A percentile compares a stretch with the other conserved stretches of the same genome.
Evolutionary conservation across 371 early-diverging fungal genomes (phyloP).

Genomic region (Phascolomyces articulosus): DNA sequence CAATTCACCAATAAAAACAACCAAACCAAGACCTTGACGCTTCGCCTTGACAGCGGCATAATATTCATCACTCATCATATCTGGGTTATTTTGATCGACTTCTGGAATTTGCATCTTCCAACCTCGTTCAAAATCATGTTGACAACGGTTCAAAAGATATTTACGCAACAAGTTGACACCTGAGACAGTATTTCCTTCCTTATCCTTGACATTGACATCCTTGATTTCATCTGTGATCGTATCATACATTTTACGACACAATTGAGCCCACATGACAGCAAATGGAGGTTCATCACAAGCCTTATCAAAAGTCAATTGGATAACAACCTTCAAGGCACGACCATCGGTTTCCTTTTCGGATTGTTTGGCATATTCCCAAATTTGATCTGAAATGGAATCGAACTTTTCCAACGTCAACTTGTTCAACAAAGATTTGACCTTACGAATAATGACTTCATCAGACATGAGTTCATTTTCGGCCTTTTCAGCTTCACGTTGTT

Average conservation of each 20-base stretch:
- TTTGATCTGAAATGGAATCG: constrained; percentile 81
- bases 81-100: constrained; percentile 32
- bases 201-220: constrained; percentile 49
- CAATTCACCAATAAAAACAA: constrained; percentile 93
- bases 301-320: constrained; percentile 90
- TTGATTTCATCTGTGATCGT: constrained; percentile 56
- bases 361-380: constrained; percentile 76
- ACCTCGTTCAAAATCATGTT: constrained; percentile 86
- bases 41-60: constrained; percentile 90
- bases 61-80: constrained; percentile 77
- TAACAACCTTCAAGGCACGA: constrained; percentile 74
- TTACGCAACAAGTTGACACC: constrained; percentile 87
- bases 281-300: constrained; percentile 94
- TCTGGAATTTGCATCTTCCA: constrained; percentile 71
- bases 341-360: constrained; percentile 73
- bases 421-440: constrained; percentile 90
- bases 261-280: constrained; percentile 86
- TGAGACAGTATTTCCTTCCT: constrained; percentile 55
- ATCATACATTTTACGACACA: constrained; percentile 78
- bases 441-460: constrained; percentile 71
- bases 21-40: constrained; percentile 92
- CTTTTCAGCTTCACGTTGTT: constrained; percentile 17
- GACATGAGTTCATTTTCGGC: constrained; percentile 47
- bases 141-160: constrained; percentile 89
- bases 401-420: constrained; percentile 96